Base-by-base conservation (phyloP, 169 alveolate species). In the Eimeria acervulina region DNA sequence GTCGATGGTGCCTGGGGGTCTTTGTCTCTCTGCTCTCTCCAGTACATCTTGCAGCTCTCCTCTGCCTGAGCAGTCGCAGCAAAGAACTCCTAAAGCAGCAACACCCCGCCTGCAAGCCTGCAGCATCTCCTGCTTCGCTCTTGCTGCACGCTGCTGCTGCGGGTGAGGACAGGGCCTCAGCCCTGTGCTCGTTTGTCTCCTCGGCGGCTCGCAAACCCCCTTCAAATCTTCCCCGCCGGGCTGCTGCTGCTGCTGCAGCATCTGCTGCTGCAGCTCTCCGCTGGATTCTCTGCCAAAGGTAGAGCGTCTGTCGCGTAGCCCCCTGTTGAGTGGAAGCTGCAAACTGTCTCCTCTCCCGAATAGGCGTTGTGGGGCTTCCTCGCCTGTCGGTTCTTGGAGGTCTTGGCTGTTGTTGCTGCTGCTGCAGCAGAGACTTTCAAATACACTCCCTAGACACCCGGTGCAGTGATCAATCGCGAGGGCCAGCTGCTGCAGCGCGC, bases 401-500 rank as follows among this genome's bases (percentile, higher is more conserved):
- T 44, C 68, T 6, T 40, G 44, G 42, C 38, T 3, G 17, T 21
- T 23, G 36, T 63, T 0, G 68, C 28, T 59, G 68, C 26, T 40
- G 38, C 42, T 23, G 68, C 40, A 3, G 52, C 92, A 84, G 47
- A 84, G 74, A n/a, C 76, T n/a, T 31, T 84, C 92, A 26, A 84
- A 84, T 26, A 68, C 78, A 36, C 40, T 36, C 7, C 92, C 76
- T 17, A 84, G n/a, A 40, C 68, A 7, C 19, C 19, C 19, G 0
- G 94, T 40, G 26, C 68, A 76, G 33, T 33, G 63, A 21, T 66
- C 44, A 38, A 66, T 15, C 8, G 19, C 15, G n/a, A 1, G 33
- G 3, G 47, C 38, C 21, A 88, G 84, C 38, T 63, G 94, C 59
- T 66, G 51, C 84, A 95, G 84, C 76, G 93, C 96, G 94, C 89